Base-by-base conservation (phyloP, 1,284 basidiomycete species). In the Clitocybe nebularis region DNA sequence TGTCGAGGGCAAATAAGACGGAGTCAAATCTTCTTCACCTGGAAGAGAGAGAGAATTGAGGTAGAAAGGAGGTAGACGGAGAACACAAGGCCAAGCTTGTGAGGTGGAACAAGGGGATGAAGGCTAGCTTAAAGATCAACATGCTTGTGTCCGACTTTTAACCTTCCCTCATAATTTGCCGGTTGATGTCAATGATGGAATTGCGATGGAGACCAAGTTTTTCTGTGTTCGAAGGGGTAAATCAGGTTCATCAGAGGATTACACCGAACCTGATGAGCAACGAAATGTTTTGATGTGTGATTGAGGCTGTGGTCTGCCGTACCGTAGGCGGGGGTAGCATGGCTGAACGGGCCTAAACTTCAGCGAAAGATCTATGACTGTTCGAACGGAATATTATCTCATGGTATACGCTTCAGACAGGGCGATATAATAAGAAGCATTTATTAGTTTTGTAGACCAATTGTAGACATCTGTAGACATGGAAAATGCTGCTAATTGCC, bases 11-110 rank as follows among this genome's bases (percentile, higher is more conserved):
- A 36, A 37, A 39, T 37, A 23, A 36, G 41, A 23, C 30, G 29
- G 39, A 39, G 34, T 45, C 35, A 37, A 43, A 41, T 49, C 39
- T 47, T 43, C 43, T 55, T 51, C 49, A 38, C 47, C 45, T 35
- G 45, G 50, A 56, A 51, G 48, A 49, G 45, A 48, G 37, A 23
- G 38, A 36, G 36, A 4, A 14, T 41, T 42, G 39, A 45, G 39
- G 5, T 14, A 33, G 36, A 35, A 38, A 43, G 47, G 14, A 42
- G 42, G 41, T 32, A 45, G 38, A 47, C 41, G 43, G 49, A 50
- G 37, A 49, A 50, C 48, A 59, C 53, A 58, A 60, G 54, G 53
- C 52, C 51, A 41, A 53, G 57, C 56, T 60, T 54, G 58, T 52
- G 50, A 48, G 45, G 49, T 46, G 44, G 26, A 39, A 41, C 44